phyloP scores from a whole-genome alignment of 768 basidiomycete genomes.

The Multifurca ochricompacta region DNA sequence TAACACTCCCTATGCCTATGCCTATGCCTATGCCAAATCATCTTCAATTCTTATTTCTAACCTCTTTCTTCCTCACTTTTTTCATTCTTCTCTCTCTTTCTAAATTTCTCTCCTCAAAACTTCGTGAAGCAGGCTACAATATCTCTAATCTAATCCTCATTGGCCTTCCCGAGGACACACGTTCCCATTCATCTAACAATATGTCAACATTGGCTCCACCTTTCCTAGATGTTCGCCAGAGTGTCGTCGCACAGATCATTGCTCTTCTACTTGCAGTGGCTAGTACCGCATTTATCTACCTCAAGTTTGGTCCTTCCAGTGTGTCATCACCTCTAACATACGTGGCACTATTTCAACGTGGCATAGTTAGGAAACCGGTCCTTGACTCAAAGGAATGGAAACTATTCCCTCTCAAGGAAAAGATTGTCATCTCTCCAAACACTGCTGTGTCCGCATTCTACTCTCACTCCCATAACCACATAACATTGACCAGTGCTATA shows the following conservation, averaged over 20 bases:
- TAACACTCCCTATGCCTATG: no score
- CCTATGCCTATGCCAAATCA: constrained; percentile 43
- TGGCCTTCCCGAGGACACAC: constrained; percentile 36
- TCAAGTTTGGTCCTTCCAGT: constrained; percentile 38
- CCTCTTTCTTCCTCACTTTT: constrained; percentile 44
- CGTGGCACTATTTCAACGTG: constrained; percentile 2
- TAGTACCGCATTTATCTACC: constrained; percentile 43
- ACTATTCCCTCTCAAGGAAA: constrained; percentile 72
- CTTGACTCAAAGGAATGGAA: constrained; percentile 74
- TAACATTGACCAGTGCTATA: constrained; percentile 27
- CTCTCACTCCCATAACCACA: not conserved
- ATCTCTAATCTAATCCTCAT: constrained; percentile 53
- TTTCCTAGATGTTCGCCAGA: constrained; percentile 28
- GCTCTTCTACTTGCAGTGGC: constrained; percentile 46
- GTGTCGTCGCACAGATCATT: constrained; percentile 39
- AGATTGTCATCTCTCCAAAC: constrained; percentile 84
- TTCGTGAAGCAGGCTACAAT: constrained; percentile 50
- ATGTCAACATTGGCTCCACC: constrained; percentile 10
- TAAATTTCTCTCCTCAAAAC: constrained; percentile 35
- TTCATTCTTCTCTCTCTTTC: constrained; percentile 39
- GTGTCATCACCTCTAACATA: constrained; percentile 23
- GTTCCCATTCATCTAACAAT: constrained; percentile 1
- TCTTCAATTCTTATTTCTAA: constrained; percentile 47
- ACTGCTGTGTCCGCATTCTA: constrained; percentile 74
- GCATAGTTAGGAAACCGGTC: constrained; percentile 56